These are phyloP conservation scores for Mycena floridula DNA, from an alignment of 768 basidiomycete genomes.

Conservation along the genomic window DNA sequence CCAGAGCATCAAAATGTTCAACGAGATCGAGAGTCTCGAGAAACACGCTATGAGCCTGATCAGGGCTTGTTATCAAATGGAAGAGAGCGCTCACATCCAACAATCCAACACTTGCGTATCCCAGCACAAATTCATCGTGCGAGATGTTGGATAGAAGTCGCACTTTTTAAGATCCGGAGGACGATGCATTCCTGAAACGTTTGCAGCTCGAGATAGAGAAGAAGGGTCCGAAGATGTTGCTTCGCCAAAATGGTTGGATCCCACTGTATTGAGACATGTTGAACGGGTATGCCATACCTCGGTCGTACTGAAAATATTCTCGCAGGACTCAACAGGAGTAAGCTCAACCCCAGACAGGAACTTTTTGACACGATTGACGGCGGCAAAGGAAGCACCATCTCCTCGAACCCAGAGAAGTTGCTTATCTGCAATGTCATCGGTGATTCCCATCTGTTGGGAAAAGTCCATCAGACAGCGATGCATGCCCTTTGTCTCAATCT, in stretches of 20 bases:
- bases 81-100: constrained; percentile 1
- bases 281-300: constrained; percentile 12
- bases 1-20: not conserved
- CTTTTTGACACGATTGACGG: too few relatives aligned
- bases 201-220: constrained; percentile 6
- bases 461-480: too few relatives aligned
- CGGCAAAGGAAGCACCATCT: too few relatives aligned
- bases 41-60: not conserved
- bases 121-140: not conserved
- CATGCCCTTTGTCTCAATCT: too few relatives aligned
- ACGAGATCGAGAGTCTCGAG: not conserved
- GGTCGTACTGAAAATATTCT: not conserved
- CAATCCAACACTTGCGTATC: constrained; percentile 1
- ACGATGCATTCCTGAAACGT: constrained; percentile 4
- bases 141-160: constrained; percentile 7
- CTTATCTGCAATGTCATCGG: too few relatives aligned
- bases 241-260: constrained; percentile 9
- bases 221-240: constrained; percentile 8
- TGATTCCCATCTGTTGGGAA: too few relatives aligned
- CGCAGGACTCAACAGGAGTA: not conserved
- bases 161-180: constrained; percentile 4
- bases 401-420: too few relatives aligned
- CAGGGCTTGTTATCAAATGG: not conserved
- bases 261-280: constrained; percentile 4
- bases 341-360: too few relatives aligned